Percentiles rank a stretch among this genome's conserved stretches.
These are phyloP conservation scores for Colletotrichum caudatum DNA, from an alignment of 2,329 filamentous ascomycete genomes.

Conservation along the genomic window DNA sequence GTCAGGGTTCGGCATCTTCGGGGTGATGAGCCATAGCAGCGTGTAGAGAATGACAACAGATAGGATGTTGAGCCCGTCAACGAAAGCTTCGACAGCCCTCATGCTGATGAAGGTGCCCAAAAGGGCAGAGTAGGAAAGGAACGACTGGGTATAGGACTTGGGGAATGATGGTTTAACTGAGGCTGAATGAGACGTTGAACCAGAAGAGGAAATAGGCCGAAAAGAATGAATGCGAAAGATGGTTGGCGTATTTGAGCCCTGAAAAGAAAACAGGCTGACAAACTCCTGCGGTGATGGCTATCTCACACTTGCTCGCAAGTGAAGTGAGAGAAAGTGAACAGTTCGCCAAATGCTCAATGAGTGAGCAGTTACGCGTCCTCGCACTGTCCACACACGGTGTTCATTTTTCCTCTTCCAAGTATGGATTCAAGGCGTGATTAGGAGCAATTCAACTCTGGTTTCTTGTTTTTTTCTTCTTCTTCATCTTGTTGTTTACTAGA, in stretches of 20 bases:
- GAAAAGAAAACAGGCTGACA: neutral
- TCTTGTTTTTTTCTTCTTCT: neutral
- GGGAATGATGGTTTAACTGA: neutral
- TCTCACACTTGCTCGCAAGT: neutral
- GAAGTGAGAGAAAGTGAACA: slow-evolving; percentile 33
- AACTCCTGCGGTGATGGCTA: neutral
- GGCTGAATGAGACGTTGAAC: neutral
- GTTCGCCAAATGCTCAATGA: slow-evolving; percentile 18
- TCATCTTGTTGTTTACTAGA: neutral
- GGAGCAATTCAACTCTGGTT: neutral
- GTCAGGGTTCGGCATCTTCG: slow-evolving; percentile 25
- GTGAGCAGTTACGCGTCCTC: slow-evolving; percentile 12
- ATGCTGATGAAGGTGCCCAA: slow-evolving; percentile 14
- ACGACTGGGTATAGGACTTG: neutral
- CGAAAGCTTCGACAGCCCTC: slow-evolving; percentile 38
- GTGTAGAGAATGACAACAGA: slow-evolving; percentile 32
- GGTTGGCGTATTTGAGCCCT: neutral
- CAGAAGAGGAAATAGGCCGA: neutral
- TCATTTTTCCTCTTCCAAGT: neutral
- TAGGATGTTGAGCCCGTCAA: slow-evolving; percentile 35
- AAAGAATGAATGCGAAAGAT: neutral
- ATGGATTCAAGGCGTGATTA: neutral
- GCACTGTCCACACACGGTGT: slow-evolving; percentile 35
- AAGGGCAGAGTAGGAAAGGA: neutral
- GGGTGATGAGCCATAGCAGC: slow-evolving; percentile 26